Evolutionary conservation across 208 protist genomes (phyloP).

Genomic region (Trichomonas gallinae): DNA sequence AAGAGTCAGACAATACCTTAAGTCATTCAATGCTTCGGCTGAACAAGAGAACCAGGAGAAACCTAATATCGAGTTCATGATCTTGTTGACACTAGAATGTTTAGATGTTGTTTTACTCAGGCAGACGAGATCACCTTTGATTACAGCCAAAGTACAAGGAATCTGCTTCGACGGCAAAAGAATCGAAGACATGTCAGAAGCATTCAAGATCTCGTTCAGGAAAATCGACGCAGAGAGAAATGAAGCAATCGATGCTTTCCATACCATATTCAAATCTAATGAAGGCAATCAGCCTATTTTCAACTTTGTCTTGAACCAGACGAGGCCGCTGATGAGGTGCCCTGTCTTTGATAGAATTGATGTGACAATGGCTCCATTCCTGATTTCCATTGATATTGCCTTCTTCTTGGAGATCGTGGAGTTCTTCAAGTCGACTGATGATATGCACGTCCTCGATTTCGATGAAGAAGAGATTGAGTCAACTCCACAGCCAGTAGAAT

Average conservation of each 20-base stretch:
- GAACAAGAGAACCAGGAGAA: background rate
- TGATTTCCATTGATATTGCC: background rate
- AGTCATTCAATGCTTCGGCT: background rate
- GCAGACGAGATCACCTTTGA: background rate
- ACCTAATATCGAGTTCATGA: background rate
- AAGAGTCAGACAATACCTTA: background rate
- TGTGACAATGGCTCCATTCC: background rate
- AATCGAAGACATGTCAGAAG: background rate
- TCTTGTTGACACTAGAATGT: background rate
- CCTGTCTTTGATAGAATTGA: background rate
- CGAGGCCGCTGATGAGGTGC: background rate
- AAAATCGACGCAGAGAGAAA: background rate
- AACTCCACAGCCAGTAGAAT: background rate
- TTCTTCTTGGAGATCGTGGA: background rate
- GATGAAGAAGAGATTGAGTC: background rate
- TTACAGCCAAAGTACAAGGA: background rate
- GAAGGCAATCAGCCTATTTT: background rate
- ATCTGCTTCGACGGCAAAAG: background rate
- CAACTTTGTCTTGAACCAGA: background rate
- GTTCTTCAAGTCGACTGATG: background rate
- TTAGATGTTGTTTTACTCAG: background rate
- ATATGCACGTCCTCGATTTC: background rate
- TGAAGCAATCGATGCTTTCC: background rate
- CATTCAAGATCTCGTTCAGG: background rate
- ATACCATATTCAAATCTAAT: background rate